Evolutionary conservation across 371 early-diverging fungal species (phyloP).

Genomic region (Haplosporangium sp.): DNA sequence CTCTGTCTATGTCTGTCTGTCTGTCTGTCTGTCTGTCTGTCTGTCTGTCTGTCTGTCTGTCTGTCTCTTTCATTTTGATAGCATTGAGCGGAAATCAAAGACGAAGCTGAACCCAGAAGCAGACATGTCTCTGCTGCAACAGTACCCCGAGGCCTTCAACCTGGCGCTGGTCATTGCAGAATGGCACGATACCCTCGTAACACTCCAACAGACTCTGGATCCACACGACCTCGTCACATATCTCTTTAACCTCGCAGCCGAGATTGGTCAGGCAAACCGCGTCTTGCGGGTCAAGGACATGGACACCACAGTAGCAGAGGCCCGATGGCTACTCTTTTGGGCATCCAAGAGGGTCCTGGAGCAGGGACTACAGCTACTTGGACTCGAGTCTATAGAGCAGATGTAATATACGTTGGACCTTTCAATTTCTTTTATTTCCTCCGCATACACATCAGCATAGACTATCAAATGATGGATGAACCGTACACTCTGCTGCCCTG

Average conservation of each 20-base stretch:
- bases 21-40: no score
- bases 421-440: not conserved
- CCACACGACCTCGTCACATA: slow-evolving; percentile 88
- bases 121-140: slow-evolving; percentile 64
- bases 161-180: slow-evolving; percentile 80
- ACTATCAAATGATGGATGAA: no score
- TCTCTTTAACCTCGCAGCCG: slow-evolving; percentile 82
- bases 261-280: slow-evolving; percentile 78
- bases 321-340: slow-evolving; percentile 49
- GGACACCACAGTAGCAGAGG: slow-evolving; percentile 70
- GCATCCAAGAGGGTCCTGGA: slow-evolving; percentile 34
- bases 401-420: slow-evolving; percentile 22
- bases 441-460: no score
- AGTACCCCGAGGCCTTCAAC: slow-evolving; percentile 67
- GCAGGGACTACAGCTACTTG: slow-evolving; percentile 24
- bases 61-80: not conserved
- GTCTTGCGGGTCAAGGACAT: slow-evolving; percentile 78
- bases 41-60: not conserved
- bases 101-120: slow-evolving; percentile 39
- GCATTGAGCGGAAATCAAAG: slow-evolving; percentile 73
- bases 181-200: slow-evolving; percentile 82
- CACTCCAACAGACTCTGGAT: slow-evolving; percentile 69
- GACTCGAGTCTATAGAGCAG: slow-evolving; percentile 27
- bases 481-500: no score
- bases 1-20: no score